A percentile compares a stretch with the other conserved stretches of the same genome.
phyloP scores from a whole-genome alignment of 805 yeast genomes.

The Kluyveromyces aestuarii region DNA sequence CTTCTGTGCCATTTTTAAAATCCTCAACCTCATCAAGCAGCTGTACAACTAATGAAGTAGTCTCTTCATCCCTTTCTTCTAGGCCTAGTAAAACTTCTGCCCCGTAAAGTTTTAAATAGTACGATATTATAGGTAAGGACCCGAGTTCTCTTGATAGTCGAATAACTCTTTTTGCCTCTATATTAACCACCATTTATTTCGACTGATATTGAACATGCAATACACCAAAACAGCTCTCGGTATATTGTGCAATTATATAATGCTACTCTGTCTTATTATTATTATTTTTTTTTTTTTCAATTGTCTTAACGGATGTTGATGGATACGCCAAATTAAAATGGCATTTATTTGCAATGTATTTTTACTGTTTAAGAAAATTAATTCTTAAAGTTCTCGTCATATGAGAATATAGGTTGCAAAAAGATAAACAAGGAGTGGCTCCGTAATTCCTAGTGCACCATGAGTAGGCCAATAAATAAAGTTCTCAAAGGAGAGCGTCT shows the following conservation, averaged over 20 bases:
- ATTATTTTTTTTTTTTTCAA: no score
- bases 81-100: slow-evolving; percentile 60
- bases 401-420: background rate
- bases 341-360: background rate
- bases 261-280: no score
- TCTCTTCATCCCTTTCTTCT: slow-evolving; percentile 49
- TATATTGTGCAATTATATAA: no score
- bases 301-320: background rate
- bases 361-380: background rate
- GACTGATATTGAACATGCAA: no score
- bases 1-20: slow-evolving; percentile 34
- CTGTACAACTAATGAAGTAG: slow-evolving; percentile 48
- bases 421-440: background rate
- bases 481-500: background rate
- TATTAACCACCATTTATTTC: background rate
- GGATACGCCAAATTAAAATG: background rate
- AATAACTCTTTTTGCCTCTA: slow-evolving; percentile 6
- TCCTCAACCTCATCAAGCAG: slow-evolving; percentile 66
- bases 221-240: no score
- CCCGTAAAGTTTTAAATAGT: slow-evolving; percentile 43
- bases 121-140: slow-evolving; percentile 18
- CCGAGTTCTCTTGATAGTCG: slow-evolving; percentile 20
- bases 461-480: slow-evolving; percentile 1
- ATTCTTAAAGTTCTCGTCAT: background rate
- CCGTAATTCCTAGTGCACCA: background rate